phyloP scores from a whole-genome alignment of 805 yeast genomes.

The Ascoidea rubescens region DNA sequence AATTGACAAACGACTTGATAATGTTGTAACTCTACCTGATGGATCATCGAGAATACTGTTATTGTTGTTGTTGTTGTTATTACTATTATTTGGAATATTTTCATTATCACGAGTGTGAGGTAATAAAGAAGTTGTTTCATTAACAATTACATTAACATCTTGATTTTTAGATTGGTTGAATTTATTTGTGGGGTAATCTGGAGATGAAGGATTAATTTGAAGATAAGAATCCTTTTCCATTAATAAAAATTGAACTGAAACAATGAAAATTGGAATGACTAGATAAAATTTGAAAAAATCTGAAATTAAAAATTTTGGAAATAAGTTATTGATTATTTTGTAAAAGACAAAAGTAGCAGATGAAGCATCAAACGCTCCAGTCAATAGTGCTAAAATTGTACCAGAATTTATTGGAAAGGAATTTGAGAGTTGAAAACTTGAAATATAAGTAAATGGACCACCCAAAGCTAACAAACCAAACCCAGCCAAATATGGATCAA shows the following conservation, averaged over 20 bases:
- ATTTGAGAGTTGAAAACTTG: slow-evolving; percentile 82
- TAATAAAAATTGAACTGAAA: slow-evolving; percentile 55
- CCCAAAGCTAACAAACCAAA: slow-evolving; percentile 72
- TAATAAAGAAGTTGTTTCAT: slow-evolving; percentile 1
- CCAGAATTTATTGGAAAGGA: slow-evolving; percentile 78
- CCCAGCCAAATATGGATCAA: slow-evolving; percentile 64
- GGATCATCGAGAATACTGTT: no score
- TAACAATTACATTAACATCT: background rate
- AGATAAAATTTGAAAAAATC: slow-evolving; percentile 57
- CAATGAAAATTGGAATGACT: slow-evolving; percentile 65
- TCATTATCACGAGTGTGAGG: background rate
- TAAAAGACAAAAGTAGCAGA: slow-evolving; percentile 77
- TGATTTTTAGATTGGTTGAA: background rate
- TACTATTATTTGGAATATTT: background rate
- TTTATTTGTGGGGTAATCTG: background rate
- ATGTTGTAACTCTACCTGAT: no score
- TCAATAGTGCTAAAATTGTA: slow-evolving; percentile 60
- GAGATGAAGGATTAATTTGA: background rate
- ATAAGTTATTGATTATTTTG: slow-evolving; percentile 38
- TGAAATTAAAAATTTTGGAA: slow-evolving; percentile 22
- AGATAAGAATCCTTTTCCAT: slow-evolving; percentile 74
- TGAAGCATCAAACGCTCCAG: slow-evolving; percentile 89
- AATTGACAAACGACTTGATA: background rate
- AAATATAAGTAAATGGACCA: slow-evolving; percentile 88
- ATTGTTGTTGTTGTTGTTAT: no score